Evolutionary conservation across 176 grass and related monocot species (phyloP), one percentile per base, ranked within the genome.

Genomic region (Carex littledalei): DNA sequence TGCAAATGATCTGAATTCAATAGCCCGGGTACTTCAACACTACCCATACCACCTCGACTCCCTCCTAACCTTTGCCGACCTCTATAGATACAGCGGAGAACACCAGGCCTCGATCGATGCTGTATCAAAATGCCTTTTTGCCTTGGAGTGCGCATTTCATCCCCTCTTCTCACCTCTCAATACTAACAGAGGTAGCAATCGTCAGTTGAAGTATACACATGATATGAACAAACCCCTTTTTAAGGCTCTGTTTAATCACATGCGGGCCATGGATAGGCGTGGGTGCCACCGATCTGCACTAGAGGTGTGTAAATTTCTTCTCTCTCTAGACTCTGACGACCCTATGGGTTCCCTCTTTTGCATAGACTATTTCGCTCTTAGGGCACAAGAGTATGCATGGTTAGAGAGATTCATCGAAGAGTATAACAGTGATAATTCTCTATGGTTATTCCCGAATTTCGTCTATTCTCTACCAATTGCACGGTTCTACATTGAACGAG

Each of bases 1-100:
- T 26, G 93, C 93, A 9, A 98, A 98, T 89, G 91, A 98, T 85
- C 85, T 98, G 85, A 98, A 98, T 90, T 81, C 90, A 67, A 98
- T 98, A 57, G 93, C 86, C 10, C 81, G 84, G 82, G 77, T 98
- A 78, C 87, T 98, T 80, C 90, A 67, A 56, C 88, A 84, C 66
- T 86, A 95, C 80, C 93, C 91, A 8, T 98, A 98, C 83, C 96
- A 98, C 70, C 81, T 92, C 52, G 96, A 98, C 84, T 92, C 96
- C 54, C 69, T 95, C 55, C 89, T 98, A 55, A 98, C 93, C 61
- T 98, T 98, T 92, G 93, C 93, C 34, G 96, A 98, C 60, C 84
- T 95, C 69, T 95, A 95, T 84, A 98, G 93, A 86, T 98, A 98
- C 87, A 95, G 93, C 75, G 96, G 96, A 87, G 96, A 98, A 73